A percentile compares a stretch with the other conserved stretches of the same genome.
Evolutionary conservation across 345 rosid genomes (phyloP).

Genomic region (Eucalyptus lansdowneana): DNA sequence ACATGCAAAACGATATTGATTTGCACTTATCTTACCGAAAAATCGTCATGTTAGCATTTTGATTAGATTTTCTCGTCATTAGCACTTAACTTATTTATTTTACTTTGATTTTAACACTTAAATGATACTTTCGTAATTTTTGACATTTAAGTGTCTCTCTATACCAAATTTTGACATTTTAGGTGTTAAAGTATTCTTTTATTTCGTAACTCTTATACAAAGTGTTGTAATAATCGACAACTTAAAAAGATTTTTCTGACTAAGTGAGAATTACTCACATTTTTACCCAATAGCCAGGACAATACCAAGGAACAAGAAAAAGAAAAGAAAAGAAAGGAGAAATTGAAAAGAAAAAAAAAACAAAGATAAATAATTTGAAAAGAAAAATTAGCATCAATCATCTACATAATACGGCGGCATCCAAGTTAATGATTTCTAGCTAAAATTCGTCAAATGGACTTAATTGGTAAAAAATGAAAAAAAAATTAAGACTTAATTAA

Average conservation of each 20-base stretch:
- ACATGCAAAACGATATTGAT: rapidly evolving
- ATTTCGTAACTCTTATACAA: too few relatives aligned
- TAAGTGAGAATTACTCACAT: too few relatives aligned
- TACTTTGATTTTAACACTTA: rapidly evolving
- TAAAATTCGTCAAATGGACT: too few relatives aligned
- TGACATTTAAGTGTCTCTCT: rapidly evolving
- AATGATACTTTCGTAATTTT: rapidly evolving
- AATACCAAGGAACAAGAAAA: too few relatives aligned
- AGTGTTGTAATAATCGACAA: too few relatives aligned
- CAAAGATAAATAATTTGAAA: rapidly evolving
- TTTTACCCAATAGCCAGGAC: too few relatives aligned
- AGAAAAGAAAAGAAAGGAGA: too few relatives aligned
- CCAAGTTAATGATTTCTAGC: rapidly evolving
- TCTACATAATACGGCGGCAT: rapidly evolving
- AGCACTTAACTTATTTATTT: too few relatives aligned
- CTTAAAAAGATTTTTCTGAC: too few relatives aligned
- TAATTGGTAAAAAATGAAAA: rapidly evolving
- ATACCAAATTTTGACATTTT: rapidly evolving
- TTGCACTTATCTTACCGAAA: rapidly evolving
- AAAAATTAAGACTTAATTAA: too few relatives aligned
- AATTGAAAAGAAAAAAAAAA: too few relatives aligned
- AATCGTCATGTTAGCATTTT: rapidly evolving
- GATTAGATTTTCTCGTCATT: rapidly evolving
- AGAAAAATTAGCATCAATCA: rapidly evolving
- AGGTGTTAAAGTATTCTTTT: rapidly evolving